These are phyloP conservation scores for Irpex lacteus DNA, from an alignment of 1,284 basidiomycete species.

Conservation along the genomic window DNA sequence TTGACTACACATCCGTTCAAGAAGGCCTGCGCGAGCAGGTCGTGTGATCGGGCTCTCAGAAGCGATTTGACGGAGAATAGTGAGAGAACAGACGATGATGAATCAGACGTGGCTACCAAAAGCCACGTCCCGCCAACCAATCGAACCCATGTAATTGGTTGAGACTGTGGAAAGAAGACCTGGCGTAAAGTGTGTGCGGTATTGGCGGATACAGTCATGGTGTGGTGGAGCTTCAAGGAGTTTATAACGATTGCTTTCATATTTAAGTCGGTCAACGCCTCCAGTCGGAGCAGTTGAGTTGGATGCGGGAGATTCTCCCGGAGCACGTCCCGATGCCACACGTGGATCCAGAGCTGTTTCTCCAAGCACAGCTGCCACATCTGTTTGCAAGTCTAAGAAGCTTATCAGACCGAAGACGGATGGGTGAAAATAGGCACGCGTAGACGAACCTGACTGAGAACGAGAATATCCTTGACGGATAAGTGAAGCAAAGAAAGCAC, in stretches of 20 bases:
- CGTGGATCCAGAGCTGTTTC: neutral
- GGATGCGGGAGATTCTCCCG: neutral
- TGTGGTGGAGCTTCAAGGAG: neutral
- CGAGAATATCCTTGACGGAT: too few species aligned
- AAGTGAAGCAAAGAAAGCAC: too few species aligned
- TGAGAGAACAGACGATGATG: neutral
- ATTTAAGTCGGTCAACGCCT: neutral
- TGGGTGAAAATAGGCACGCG: too few species aligned
- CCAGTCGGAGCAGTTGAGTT: neutral
- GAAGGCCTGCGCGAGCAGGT: neutral
- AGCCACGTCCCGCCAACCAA: neutral
- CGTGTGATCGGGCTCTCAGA: neutral
- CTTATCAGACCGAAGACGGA: too few species aligned
- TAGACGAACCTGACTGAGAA: too few species aligned
- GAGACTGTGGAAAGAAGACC: neutral
- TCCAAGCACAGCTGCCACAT: neutral
- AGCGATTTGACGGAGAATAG: neutral
- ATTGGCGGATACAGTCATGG: neutral
- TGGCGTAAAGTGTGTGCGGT: neutral
- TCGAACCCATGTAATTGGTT: neutral
- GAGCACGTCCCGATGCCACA: neutral
- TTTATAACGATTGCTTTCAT: neutral
- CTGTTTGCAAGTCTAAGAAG: neutral
- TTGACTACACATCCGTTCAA: neutral
- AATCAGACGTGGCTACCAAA: neutral